Base-by-base conservation (phyloP, 2,329 filamentous ascomycete species). In the Trichoderma simmonsii region DNA sequence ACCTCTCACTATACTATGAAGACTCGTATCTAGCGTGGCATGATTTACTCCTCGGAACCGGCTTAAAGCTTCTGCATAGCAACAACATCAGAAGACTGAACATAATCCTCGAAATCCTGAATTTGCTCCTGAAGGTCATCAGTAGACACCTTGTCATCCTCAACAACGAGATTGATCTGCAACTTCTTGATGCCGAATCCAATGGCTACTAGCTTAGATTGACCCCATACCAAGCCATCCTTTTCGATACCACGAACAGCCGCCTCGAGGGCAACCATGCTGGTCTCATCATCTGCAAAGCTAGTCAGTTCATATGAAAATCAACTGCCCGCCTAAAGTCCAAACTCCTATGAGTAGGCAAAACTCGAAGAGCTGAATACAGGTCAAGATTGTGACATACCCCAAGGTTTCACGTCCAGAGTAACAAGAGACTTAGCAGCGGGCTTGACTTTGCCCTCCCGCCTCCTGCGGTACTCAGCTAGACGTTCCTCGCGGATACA, bases 111-210 rank as follows among this genome's bases (percentile, higher is more conserved):
- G 79, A 95, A 89, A 77, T 89, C 93, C 81, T 82, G 75, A 79
- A 98, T 97, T 87, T 93, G 80, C 82, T 93, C 90, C 88, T 97
- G 90, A 77, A 99, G 91, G 74, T 98, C 95, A 78, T 92, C 89
- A 76, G 93, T 83, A 77, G 93, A 94, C 81, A 99, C 84, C 90
- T 98, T 98, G 77, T 98, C 95, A 83, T 99, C 96, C 88, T 98
- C 96, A 76, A 98, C 87, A 79, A 98, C 94, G 77, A 98, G 85
- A 91, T 93, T 98, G 88, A 98, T 97, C 89, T 98, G 95, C 76
- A 99, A 91, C 90, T 98, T 98, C 89, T 93, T 96, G 88, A 99
- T 97, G 88, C 96, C 96, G 88, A 93, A 99, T 80, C 95, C 95
- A 79, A 98, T 91, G 77, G 95, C 84, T 66, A 97, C 91, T 76